Evolutionary conservation across 768 basidiomycete genomes (phyloP).

Genomic region (Mrakia frigida): DNA sequence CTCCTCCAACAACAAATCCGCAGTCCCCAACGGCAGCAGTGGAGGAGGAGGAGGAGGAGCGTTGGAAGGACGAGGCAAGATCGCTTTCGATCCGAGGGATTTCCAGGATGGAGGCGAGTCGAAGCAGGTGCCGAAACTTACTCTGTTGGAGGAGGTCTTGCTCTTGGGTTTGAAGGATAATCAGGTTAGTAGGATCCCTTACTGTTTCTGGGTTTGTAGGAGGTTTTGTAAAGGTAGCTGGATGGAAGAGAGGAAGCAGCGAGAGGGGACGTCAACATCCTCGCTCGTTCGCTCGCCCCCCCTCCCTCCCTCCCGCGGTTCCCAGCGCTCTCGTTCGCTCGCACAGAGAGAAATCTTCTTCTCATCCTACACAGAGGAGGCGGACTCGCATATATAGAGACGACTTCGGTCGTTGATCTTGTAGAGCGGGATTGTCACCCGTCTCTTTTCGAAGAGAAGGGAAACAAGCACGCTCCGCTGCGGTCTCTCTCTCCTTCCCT

Average conservation of each 20-base stretch:
- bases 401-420: too few species aligned
- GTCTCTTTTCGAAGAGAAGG: too few species aligned
- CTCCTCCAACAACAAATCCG: not conserved
- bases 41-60: constrained; percentile 46
- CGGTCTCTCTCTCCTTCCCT: not conserved
- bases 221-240: not conserved
- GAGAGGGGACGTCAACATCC: not conserved
- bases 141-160: constrained; percentile 95
- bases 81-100: constrained; percentile 92
- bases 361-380: too few species aligned
- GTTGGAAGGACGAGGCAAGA: constrained; percentile 75
- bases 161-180: constrained; percentile 93
- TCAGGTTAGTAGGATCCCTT: constrained; percentile 54
- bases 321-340: too few species aligned
- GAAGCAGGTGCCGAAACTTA: constrained; percentile 70
- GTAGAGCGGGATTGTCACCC: too few species aligned
- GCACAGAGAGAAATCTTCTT: too few species aligned
- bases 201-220: not conserved
- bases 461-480: not conserved
- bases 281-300: too few species aligned
- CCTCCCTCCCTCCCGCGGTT: too few species aligned
- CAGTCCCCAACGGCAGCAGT: not conserved
- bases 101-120: constrained; percentile 52
- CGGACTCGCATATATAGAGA: too few species aligned
- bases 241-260: not conserved